Evolutionary conservation across 768 basidiomycete genomes (phyloP), one percentile per base, ranked within the genome.

Genomic region (Phlegmacium glaucopus): DNA sequence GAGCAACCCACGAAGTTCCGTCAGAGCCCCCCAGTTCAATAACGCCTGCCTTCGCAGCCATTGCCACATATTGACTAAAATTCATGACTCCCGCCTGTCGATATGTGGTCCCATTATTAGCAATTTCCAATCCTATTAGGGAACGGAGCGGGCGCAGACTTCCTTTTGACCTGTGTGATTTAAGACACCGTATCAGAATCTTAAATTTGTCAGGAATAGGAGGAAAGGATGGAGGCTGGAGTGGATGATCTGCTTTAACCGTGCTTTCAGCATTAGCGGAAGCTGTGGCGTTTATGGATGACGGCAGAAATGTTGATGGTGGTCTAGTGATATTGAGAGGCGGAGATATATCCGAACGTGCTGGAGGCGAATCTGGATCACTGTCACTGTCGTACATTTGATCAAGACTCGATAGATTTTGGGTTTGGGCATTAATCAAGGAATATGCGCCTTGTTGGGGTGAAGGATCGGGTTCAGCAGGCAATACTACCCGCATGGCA

Each of bases 11-110:
- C 8, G 66, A 69, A 11, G 47, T 29, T 4, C 65, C 65, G 17
- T 62, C 67, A 36, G 34, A 37, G 3, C 73, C 75, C 22, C 77
- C 78, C 11, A 67, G 61, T 37, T 67, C 63, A 44, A 78, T 53
- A 26, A 79, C 61, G 17, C 64, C 68, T 11, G 52, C 61, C 47
- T 68, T 59, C 32, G 63, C 60, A 10, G 78, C 78, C 45, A 68
- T 49, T 7, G 50, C 53, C 9, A 64, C 43, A 51, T 79, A 80
- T 35, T 72, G 66, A 15, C 61, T 61, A 51, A 79, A 76, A 17
- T 57, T 68, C 6, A 64, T 22, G 4, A 70, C 72, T 1, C 74
- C 72, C 8, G 72, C 75, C 28, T 57, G 57, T 55, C 58, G 54
- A 44, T 77, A 78, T 2, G 69, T 58, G 9, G 1, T 35, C 25